These are phyloP conservation scores for Apiotrichum sp. DNA, from an alignment of 1,284 basidiomycete species.

Conservation along the genomic window DNA sequence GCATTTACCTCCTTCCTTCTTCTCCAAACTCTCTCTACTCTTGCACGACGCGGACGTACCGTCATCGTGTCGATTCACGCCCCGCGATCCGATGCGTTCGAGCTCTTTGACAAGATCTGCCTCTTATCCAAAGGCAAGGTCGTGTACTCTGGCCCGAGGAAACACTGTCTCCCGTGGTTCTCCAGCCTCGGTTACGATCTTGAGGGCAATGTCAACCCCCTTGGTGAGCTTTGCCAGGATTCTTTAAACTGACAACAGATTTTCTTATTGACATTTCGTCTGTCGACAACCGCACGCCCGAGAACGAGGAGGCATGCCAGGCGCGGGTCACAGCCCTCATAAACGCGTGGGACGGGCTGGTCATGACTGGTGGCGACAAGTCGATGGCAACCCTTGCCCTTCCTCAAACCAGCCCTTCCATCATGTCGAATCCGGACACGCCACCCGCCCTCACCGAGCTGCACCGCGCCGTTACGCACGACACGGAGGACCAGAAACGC, in stretches of 20 bases:
- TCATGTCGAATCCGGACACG: neutral
- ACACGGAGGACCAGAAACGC: slow-evolving; percentile 20
- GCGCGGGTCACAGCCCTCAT: slow-evolving; percentile 31
- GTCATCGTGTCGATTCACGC: slow-evolving; percentile 54
- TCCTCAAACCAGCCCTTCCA: neutral
- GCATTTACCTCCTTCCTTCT: slow-evolving; percentile 53
- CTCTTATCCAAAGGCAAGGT: slow-evolving; percentile 51
- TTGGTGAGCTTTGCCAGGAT: slow-evolving; percentile 26
- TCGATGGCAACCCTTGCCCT: neutral
- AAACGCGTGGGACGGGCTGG: slow-evolving; percentile 27
- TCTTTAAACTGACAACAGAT: slow-evolving; percentile 32
- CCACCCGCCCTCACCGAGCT: slow-evolving; percentile 2
- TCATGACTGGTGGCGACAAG: neutral
- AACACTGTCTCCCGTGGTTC: slow-evolving; percentile 49
- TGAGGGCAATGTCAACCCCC: slow-evolving; percentile 43
- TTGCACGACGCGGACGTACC: slow-evolving; percentile 51
- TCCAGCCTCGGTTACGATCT: slow-evolving; percentile 37
- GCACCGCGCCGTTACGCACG: neutral
- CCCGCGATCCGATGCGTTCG: slow-evolving; percentile 53
- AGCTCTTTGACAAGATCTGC: slow-evolving; percentile 50
- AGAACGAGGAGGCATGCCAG: slow-evolving; percentile 43
- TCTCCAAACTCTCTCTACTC: slow-evolving; percentile 50
- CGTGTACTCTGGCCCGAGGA: slow-evolving; percentile 48
- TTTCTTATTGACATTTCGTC: slow-evolving; percentile 52
- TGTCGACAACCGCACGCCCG: slow-evolving; percentile 49